phyloP scores from a whole-genome alignment of 768 basidiomycete species.

The Neoboletus brunneissimus region DNA sequence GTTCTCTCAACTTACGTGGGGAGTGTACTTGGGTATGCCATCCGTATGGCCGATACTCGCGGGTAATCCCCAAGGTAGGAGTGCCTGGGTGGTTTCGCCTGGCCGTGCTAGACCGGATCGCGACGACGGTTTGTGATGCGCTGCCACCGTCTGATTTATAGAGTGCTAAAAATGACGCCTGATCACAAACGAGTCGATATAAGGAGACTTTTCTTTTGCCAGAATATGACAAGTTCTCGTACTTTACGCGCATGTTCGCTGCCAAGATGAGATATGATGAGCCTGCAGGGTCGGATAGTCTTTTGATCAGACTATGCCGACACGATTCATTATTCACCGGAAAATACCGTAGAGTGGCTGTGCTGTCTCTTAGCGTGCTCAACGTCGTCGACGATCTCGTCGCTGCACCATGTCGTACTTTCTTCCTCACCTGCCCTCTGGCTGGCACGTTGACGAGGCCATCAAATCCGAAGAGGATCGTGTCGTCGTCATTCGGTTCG shows the following conservation, averaged over 20 bases:
- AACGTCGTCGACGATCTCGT: not conserved
- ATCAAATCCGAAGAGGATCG: conserved; percentile 98
- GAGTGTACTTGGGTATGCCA: not conserved
- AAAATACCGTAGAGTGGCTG: not conserved
- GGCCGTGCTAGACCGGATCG: too few species aligned
- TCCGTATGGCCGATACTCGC: too few species aligned
- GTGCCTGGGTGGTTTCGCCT: too few species aligned
- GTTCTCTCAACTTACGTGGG: not conserved
- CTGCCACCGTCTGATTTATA: not conserved
- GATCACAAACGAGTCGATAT: not conserved
- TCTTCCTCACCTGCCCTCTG: conserved; percentile 82
- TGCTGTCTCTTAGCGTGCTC: not conserved
- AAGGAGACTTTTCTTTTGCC: not conserved
- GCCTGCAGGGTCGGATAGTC: conserved; percentile 1
- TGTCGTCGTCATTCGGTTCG: conserved; percentile 91
- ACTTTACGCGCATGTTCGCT: too few species aligned
- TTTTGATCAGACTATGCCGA: not conserved
- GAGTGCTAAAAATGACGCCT: too few species aligned
- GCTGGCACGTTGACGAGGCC: conserved; percentile 99
- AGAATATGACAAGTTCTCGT: too few species aligned
- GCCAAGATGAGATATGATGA: too few species aligned
- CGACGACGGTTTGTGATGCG: too few species aligned
- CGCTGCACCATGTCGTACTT: conserved; percentile 75
- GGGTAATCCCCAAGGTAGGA: not conserved
- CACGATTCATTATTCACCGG: not conserved